Conservation (phyloP, 768 basidiomycete species). For the Suillus ampliporus region DNA sequence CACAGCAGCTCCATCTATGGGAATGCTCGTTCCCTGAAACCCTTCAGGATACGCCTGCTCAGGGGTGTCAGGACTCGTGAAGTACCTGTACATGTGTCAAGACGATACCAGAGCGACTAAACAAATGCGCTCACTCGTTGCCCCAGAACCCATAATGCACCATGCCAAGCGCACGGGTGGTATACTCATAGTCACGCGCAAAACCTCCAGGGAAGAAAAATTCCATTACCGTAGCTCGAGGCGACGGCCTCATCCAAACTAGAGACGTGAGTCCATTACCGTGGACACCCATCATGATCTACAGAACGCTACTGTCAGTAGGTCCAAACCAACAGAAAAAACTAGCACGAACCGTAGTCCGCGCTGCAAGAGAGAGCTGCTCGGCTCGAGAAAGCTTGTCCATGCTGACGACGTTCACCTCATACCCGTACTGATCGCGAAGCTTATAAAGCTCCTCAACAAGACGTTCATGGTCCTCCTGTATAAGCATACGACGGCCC, state of each 20-base stretch:
- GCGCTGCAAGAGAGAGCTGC: slow-evolving; percentile 79
- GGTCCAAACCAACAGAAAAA: neutral
- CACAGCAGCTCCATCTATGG: slow-evolving; percentile 75
- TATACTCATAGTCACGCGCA: slow-evolving; percentile 85
- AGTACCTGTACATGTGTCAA: slow-evolving; percentile 50
- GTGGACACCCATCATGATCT: slow-evolving; percentile 96
- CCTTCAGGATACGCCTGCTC: slow-evolving; percentile 77
- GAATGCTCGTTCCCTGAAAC: slow-evolving; percentile 90
- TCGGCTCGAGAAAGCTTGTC: slow-evolving; percentile 81
- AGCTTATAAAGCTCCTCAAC: slow-evolving; percentile 76
- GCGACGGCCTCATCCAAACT: slow-evolving; percentile 90
- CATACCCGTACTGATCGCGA: slow-evolving; percentile 74
- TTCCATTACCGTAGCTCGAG: slow-evolving; percentile 87
- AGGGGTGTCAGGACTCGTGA: slow-evolving; percentile 77
- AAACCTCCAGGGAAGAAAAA: slow-evolving; percentile 89
- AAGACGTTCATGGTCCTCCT: slow-evolving; percentile 77
- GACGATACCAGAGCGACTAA: neutral
- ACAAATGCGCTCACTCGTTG: slow-evolving; percentile 49
- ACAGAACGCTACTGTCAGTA: slow-evolving; percentile 8
- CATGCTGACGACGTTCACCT: slow-evolving; percentile 87
- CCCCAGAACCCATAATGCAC: slow-evolving; percentile 87
- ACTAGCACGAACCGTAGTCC: slow-evolving; percentile 75
- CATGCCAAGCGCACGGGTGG: slow-evolving; percentile 83
- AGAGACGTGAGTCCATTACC: slow-evolving; percentile 90
- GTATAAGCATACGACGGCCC: slow-evolving; percentile 82